A percentile compares a stretch with the other conserved stretches of the same genome.
Evolutionary conservation across 176 grass and related monocot genomes (phyloP).

Genomic region (Triticum monococcum): DNA sequence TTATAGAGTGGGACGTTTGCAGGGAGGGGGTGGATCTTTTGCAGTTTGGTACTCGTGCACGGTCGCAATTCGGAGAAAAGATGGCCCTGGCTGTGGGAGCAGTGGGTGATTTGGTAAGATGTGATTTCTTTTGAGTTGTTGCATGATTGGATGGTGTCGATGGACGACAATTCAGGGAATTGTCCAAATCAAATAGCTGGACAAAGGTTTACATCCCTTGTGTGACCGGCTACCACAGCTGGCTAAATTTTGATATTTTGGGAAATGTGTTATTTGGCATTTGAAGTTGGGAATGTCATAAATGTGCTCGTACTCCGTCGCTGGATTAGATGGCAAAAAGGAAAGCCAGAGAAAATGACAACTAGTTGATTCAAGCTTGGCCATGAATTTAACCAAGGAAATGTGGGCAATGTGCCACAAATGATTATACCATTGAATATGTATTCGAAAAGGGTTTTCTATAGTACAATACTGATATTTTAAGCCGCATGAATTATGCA

Average conservation of each 20-base stretch:
- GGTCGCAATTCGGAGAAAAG: neutral
- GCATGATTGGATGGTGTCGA: neutral
- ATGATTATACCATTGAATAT: too few relatives aligned
- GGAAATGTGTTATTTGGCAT: neutral
- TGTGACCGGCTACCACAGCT: neutral
- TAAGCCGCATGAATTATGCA: too few relatives aligned
- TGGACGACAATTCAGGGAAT: neutral
- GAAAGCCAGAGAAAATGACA: neutral
- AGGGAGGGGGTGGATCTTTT: neutral
- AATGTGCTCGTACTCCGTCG: neutral
- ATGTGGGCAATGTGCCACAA: too few relatives aligned
- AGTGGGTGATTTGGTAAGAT: neutral
- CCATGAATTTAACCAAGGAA: too few relatives aligned
- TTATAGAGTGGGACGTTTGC: constrained; percentile 2
- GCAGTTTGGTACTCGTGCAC: neutral
- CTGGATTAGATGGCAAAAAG: neutral
- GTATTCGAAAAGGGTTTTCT: too few relatives aligned
- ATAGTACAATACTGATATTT: too few relatives aligned
- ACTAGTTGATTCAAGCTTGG: too few relatives aligned
- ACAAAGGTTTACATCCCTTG: neutral
- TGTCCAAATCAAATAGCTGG: neutral
- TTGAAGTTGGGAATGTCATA: neutral
- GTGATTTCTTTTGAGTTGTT: constrained; percentile 4
- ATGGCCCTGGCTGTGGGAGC: neutral
- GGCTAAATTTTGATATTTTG: neutral